phyloP scores from a whole-genome alignment of 176 grass and related monocot genomes.

The Carex myosuroides region DNA sequence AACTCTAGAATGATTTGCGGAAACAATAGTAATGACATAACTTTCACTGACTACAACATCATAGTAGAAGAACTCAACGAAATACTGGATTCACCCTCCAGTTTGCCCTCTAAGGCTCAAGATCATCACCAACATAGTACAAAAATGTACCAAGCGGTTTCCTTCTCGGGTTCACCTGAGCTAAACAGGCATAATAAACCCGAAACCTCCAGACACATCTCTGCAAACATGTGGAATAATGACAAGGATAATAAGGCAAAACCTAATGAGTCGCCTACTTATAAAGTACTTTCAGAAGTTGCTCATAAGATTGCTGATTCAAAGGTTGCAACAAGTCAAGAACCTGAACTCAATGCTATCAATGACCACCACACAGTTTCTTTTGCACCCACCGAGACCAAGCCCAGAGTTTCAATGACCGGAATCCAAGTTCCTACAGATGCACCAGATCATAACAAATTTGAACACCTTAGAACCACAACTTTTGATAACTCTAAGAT shows the following conservation, averaged over 20 bases:
- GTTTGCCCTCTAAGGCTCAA: not conserved
- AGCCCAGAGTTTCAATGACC: not conserved
- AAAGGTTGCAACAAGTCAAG: not conserved
- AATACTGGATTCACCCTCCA: slow-evolving; percentile 8
- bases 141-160: not conserved
- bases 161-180: not conserved
- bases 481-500: not conserved
- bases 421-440: not conserved
- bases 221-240: not conserved
- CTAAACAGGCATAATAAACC: not conserved
- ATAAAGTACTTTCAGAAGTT: slow-evolving; percentile 7
- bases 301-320: slow-evolving; percentile 2
- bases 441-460: not conserved
- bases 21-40: not conserved
- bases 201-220: not conserved
- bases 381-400: not conserved
- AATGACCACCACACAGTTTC: not conserved
- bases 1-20: not conserved
- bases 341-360: not conserved
- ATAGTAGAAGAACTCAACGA: slow-evolving; percentile 16
- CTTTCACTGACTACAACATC: slow-evolving; percentile 15
- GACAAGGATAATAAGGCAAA: not conserved
- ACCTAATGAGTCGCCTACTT: not conserved
- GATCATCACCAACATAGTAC: not conserved
- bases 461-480: not conserved